These are phyloP conservation scores for Dioszegia aurantiaca DNA, from an alignment of 768 basidiomycete genomes.

Conservation along the genomic window DNA sequence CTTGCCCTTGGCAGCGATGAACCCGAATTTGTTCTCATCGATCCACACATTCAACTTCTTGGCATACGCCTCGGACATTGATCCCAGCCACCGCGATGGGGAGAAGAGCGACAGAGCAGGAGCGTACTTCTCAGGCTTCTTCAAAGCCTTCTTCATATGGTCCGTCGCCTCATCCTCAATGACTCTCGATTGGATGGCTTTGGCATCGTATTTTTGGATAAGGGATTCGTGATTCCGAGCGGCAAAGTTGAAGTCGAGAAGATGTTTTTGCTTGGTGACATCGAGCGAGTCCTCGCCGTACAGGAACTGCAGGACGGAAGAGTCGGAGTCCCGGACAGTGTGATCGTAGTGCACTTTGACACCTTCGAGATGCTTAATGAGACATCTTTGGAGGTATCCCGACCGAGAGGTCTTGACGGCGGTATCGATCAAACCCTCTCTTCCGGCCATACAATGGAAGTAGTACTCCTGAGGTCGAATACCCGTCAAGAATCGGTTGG, in stretches of 20 bases:
- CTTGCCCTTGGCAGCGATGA: conserved; percentile 54
- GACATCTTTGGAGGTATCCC: conserved; percentile 93
- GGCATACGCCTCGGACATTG: conserved; percentile 89
- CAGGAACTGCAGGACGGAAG: conserved; percentile 88
- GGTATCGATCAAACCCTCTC: conserved; percentile 97
- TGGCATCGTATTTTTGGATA: conserved; percentile 66
- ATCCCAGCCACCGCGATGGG: conserved; percentile 77
- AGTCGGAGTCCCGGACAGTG: conserved; percentile 92
- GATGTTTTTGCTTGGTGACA: conserved; percentile 94
- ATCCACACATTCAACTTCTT: conserved; percentile 73
- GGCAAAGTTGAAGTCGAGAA: conserved; percentile 89
- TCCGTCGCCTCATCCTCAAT: conserved; percentile 66
- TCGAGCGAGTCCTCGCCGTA: conserved; percentile 97
- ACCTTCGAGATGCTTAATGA: conserved; percentile 98
- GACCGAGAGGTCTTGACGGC: conserved; percentile 98
- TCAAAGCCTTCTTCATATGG: conserved; percentile 88
- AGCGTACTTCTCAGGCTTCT: conserved; percentile 66
- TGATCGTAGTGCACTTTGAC: conserved; percentile 96
- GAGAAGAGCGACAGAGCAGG: conserved; percentile 73
- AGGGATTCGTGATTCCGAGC: conserved; percentile 79
- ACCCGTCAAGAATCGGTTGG: conserved; percentile 96
- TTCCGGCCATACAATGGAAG: conserved; percentile 99
- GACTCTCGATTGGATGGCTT: conserved; percentile 57
- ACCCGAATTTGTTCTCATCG: conserved; percentile 65
- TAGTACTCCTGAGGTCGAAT: conserved; percentile 98